phyloP scores from a whole-genome alignment of 257 asterid genomes.

The Nemophila menziesii region DNA sequence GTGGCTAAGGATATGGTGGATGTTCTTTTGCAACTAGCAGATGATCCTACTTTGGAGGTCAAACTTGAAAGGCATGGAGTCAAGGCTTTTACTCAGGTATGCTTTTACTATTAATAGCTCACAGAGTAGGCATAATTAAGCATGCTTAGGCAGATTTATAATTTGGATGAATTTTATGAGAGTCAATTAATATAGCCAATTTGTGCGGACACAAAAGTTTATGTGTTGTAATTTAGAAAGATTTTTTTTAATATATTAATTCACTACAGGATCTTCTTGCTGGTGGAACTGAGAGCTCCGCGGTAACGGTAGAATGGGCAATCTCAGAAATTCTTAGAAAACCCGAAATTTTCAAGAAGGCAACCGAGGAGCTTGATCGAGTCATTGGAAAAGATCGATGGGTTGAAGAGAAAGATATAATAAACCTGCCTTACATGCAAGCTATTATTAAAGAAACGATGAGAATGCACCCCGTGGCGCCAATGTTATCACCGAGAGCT shows the following conservation, averaged over 20 bases:
- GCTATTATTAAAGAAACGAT: slow-evolving; percentile 34
- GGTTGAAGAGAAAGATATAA: slow-evolving; percentile 31
- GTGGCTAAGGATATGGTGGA: slow-evolving; percentile 34
- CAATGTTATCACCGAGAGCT: slow-evolving; percentile 54
- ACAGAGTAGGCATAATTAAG: too few species aligned
- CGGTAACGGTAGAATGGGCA: slow-evolving; percentile 89
- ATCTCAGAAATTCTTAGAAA: slow-evolving; percentile 59
- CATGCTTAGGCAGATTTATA: too few species aligned
- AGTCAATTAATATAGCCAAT: background rate
- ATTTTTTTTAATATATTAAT: background rate
- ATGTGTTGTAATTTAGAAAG: background rate
- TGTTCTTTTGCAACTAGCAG: slow-evolving; percentile 30
- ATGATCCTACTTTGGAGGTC: slow-evolving; percentile 30
- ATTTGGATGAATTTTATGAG: too few species aligned
- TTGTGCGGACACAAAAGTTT: background rate
- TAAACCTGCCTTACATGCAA: slow-evolving; percentile 22
- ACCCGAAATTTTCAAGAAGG: slow-evolving; percentile 45
- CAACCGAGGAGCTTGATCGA: slow-evolving; percentile 56
- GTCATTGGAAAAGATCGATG: slow-evolving; percentile 47
- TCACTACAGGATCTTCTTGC: slow-evolving; percentile 50
- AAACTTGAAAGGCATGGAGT: slow-evolving; percentile 38
- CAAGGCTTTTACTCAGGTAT: slow-evolving; percentile 37
- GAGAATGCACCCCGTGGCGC: slow-evolving; percentile 41
- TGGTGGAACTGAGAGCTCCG: slow-evolving; percentile 87
- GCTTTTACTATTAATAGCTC: too few species aligned